Conservation (phyloP, 2,329 filamentous ascomycete genomes). For the Cryphonectria parasitica region DNA sequence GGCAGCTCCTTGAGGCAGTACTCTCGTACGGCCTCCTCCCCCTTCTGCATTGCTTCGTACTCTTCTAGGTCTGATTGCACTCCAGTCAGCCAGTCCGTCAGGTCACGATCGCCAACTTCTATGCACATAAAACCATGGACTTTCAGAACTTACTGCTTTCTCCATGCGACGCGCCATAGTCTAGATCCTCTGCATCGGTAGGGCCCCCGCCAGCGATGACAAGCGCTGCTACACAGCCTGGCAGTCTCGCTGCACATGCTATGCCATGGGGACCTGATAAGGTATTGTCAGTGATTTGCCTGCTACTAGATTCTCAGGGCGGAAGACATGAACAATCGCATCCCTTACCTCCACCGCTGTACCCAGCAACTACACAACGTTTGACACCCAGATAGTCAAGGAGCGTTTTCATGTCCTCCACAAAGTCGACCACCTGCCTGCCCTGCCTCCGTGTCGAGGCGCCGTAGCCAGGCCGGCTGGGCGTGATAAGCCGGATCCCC, state of each 20-base stretch:
- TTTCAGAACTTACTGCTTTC: slow-evolving; percentile 15
- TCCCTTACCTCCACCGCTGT: slow-evolving; percentile 22
- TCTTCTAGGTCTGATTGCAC: slow-evolving; percentile 17
- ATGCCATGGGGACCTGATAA: slow-evolving; percentile 18
- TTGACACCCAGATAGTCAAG: slow-evolving; percentile 20
- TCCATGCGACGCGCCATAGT: slow-evolving; percentile 21
- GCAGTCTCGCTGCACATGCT: slow-evolving; percentile 23
- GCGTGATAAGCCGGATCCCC: slow-evolving; percentile 20
- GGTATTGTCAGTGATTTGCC: background rate
- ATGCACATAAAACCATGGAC: no score
- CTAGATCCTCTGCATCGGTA: slow-evolving; percentile 17
- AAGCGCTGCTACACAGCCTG: slow-evolving; percentile 14
- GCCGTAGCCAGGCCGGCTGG: slow-evolving; percentile 22
- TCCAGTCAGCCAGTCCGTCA: no score
- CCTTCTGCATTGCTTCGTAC: slow-evolving; percentile 11
- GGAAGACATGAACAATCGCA: background rate
- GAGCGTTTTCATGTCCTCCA: slow-evolving; percentile 23
- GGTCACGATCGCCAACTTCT: no score
- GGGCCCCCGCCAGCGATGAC: slow-evolving; percentile 19
- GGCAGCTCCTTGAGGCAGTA: slow-evolving; percentile 15
- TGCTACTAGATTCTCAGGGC: background rate
- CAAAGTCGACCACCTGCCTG: slow-evolving; percentile 15
- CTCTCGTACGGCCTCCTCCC: slow-evolving; percentile 14
- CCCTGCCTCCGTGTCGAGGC: slow-evolving; percentile 11
- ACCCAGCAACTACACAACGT: slow-evolving; percentile 18